phyloP scores from a whole-genome alignment of 352 stramenopile species.

The Globisporangium uncinulatum region DNA sequence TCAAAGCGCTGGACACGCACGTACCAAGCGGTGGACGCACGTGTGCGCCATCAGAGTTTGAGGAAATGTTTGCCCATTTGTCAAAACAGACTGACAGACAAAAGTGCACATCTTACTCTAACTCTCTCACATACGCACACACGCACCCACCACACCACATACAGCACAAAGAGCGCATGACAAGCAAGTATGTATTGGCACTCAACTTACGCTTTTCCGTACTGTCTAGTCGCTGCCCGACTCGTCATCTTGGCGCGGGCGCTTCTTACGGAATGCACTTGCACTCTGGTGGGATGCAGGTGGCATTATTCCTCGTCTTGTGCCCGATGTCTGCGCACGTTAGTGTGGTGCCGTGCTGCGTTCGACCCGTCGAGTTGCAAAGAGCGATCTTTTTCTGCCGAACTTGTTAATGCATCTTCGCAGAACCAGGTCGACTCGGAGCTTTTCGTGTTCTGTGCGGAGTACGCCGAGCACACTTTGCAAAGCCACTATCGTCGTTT shows the following conservation, averaged over 20 bases:
- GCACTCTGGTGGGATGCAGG: not conserved
- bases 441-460: not conserved
- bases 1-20: too few species aligned
- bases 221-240: not conserved
- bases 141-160: not conserved
- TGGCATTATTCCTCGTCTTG: not conserved
- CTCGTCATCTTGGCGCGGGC: not conserved
- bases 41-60: too few species aligned
- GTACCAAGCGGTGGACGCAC: too few species aligned
- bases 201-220: not conserved
- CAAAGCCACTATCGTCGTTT: not conserved
- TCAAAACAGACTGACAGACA: not conserved
- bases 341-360: not conserved
- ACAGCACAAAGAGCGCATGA: not conserved
- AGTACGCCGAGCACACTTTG: constrained; percentile 2
- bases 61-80: not conserved
- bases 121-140: not conserved
- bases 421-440: not conserved
- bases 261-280: not conserved
- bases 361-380: not conserved
- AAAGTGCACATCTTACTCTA: not conserved
- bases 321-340: constrained; percentile 1
- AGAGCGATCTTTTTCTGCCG: not conserved
- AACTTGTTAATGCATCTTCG: not conserved
- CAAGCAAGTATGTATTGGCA: not conserved